Evolutionary conservation across 176 grass and related monocot species (phyloP).

Genomic region (Raddia guianensis): DNA sequence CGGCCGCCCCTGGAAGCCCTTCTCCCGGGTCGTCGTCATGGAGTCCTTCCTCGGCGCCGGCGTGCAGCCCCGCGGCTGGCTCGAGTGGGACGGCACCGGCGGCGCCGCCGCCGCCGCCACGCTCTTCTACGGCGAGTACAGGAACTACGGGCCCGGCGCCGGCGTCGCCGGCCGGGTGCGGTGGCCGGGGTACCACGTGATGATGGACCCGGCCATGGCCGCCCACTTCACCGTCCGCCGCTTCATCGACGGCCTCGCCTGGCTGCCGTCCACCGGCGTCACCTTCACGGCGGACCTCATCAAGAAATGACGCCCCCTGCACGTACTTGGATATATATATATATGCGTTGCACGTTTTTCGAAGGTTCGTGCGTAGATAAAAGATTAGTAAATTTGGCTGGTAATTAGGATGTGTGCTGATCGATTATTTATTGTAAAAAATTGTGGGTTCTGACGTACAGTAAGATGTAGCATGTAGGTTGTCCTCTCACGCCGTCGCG

Average conservation of each 20-base stretch:
- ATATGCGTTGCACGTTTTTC: too few relatives aligned
- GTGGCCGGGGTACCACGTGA: conserved; percentile 85
- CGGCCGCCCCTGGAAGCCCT: conserved; percentile 83
- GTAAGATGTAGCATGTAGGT: too few relatives aligned
- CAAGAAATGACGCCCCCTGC: conserved; percentile 33
- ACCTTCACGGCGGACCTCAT: conserved; percentile 73
- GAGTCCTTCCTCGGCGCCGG: conserved; percentile 69
- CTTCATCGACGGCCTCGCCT: conserved; percentile 79
- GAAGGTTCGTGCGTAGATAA: too few relatives aligned
- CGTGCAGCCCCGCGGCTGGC: conserved; percentile 68
- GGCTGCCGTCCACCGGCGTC: conserved; percentile 72
- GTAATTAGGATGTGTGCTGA: too few relatives aligned
- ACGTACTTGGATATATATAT: too few relatives aligned
- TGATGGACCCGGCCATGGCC: conserved; percentile 65
- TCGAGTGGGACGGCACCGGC: conserved; percentile 62
- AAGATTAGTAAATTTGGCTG: too few relatives aligned
- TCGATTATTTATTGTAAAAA: too few relatives aligned
- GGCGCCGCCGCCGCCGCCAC: conserved; percentile 45
- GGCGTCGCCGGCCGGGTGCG: conserved; percentile 50
- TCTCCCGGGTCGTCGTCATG: conserved; percentile 78
- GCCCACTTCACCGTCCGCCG: conserved; percentile 65
- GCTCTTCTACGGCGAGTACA: conserved; percentile 80
- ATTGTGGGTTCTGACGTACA: too few relatives aligned
- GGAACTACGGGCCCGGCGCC: conserved; percentile 69
- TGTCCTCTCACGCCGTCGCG: too few relatives aligned